A percentile compares a stretch with the other conserved stretches of the same genome.
phyloP scores from a whole-genome alignment of 257 asterid genomes.

The Capsicum chinense region DNA sequence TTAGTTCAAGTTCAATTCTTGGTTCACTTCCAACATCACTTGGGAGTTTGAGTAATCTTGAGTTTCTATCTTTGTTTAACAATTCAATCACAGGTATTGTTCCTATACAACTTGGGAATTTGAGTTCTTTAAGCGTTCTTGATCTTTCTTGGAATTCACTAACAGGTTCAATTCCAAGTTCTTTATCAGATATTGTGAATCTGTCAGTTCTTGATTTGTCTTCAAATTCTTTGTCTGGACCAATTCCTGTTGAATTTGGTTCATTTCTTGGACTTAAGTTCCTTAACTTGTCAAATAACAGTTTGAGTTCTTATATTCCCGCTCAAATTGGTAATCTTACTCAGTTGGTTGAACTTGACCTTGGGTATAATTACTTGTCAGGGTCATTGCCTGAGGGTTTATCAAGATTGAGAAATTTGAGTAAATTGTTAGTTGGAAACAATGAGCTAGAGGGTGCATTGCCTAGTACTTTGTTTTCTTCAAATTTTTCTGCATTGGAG shows the following conservation, averaged over 20 bases:
- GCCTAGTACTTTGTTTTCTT: slow-evolving; percentile 36
- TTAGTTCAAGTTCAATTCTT: slow-evolving; percentile 60
- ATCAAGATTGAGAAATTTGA: slow-evolving; percentile 46
- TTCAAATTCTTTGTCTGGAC: slow-evolving; percentile 56
- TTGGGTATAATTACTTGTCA: slow-evolving; percentile 54
- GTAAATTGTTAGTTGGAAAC: slow-evolving; percentile 46
- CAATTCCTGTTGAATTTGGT: slow-evolving; percentile 53
- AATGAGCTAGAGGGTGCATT: slow-evolving; percentile 54
- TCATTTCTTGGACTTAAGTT: slow-evolving; percentile 45
- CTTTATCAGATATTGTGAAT: slow-evolving; percentile 53
- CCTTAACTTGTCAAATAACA: slow-evolving; percentile 58
- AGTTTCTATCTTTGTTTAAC: slow-evolving; percentile 44
- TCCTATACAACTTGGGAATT: slow-evolving; percentile 58
- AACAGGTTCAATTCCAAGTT: slow-evolving; percentile 63
- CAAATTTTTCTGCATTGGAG: slow-evolving; percentile 38
- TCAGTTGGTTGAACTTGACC: slow-evolving; percentile 52
- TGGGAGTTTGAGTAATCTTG: slow-evolving; percentile 51
- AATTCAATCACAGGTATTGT: slow-evolving; percentile 63
- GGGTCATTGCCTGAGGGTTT: slow-evolving; percentile 54
- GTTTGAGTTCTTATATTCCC: slow-evolving; percentile 57
- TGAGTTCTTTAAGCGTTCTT: slow-evolving; percentile 48
- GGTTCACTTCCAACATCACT: slow-evolving; percentile 68
- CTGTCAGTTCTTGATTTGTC: slow-evolving; percentile 65
- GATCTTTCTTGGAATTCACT: slow-evolving; percentile 61
- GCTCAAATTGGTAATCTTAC: slow-evolving; percentile 57